phyloP scores from a whole-genome alignment of 116 monocot species.

The Posidonia oceanica region DNA sequence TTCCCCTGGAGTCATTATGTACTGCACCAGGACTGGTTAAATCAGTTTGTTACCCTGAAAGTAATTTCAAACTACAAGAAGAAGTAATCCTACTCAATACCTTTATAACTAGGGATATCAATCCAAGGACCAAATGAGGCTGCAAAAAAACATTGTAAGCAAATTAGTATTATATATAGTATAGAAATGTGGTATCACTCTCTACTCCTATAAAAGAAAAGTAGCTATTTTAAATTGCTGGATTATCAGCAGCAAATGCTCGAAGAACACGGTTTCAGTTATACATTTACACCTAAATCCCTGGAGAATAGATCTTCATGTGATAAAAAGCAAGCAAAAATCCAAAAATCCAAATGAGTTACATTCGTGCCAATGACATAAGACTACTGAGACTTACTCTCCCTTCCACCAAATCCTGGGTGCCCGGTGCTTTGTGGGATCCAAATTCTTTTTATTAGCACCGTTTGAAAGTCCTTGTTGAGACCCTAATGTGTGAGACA shows the following conservation, averaged over 20 bases:
- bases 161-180: neutral
- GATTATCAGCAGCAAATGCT: no score
- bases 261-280: no score
- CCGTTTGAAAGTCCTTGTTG: neutral
- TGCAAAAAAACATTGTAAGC: slow-evolving; percentile 21
- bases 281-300: no score
- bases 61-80: slow-evolving; percentile 1
- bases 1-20: neutral
- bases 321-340: neutral
- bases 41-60: neutral
- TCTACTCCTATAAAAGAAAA: no score
- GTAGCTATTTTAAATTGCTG: no score
- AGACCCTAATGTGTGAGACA: neutral
- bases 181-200: no score
- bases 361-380: neutral
- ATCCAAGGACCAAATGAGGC: slow-evolving; percentile 95
- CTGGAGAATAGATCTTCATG: no score
- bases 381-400: slow-evolving; percentile 41
- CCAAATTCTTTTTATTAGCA: no score
- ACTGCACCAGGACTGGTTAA: neutral
- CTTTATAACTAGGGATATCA: slow-evolving; percentile 99
- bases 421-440: slow-evolving; percentile 21
- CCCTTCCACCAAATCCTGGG: slow-evolving; percentile 92
- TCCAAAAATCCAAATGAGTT: neutral
- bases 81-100: slow-evolving; percentile 18